phyloP scores from a whole-genome alignment of 2,329 filamentous ascomycete genomes.

The Penicillium brevicompactum region DNA sequence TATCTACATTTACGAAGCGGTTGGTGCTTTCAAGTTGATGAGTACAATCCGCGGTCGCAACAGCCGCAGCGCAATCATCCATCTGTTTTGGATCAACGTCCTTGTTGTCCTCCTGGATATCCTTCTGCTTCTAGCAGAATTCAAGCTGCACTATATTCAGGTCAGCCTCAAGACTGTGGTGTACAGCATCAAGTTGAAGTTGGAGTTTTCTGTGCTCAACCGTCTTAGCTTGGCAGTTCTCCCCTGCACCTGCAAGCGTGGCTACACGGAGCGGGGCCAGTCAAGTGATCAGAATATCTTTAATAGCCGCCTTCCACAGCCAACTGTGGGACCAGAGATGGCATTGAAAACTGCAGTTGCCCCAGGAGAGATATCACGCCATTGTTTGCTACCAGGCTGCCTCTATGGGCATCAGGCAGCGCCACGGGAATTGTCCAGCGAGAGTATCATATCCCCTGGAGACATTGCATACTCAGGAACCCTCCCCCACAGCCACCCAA shows the following conservation, averaged over 20 bases:
- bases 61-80: background rate
- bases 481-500: no score
- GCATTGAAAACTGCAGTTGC: no score
- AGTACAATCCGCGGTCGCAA: background rate
- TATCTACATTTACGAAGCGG: constrained; percentile 53
- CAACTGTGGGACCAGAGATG: no score
- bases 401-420: no score
- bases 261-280: no score
- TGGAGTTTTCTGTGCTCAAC: background rate
- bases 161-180: background rate
- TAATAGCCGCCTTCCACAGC: no score
- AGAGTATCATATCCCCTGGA: no score
- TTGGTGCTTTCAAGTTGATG: background rate
- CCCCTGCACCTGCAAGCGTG: background rate
- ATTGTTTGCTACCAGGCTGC: no score
- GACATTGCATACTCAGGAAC: no score
- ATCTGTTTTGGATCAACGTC: background rate
- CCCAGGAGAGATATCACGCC: no score
- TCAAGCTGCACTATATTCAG: background rate
- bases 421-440: no score
- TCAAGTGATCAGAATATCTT: no score
- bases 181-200: background rate
- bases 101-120: background rate
- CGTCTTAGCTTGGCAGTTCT: background rate
- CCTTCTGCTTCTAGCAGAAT: background rate